These are phyloP conservation scores for Diaporthe eres DNA, from an alignment of 2,329 filamentous ascomycete species.

Conservation along the genomic window DNA sequence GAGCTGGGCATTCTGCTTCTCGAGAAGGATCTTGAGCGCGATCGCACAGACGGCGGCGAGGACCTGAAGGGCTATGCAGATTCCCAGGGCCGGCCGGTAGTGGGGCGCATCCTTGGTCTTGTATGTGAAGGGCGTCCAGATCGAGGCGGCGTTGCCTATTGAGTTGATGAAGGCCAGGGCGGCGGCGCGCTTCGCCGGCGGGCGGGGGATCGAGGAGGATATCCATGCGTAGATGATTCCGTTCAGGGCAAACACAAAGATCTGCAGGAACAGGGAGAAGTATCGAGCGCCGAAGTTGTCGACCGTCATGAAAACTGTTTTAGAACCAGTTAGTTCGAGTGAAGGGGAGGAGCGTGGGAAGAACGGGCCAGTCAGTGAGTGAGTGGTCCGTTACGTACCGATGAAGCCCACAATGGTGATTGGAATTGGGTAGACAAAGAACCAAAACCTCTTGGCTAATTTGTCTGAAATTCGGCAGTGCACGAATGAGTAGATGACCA, in stretches of 20 bases:
- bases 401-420: constrained; percentile 47
- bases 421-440: constrained; percentile 49
- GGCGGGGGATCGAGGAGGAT: constrained; percentile 63
- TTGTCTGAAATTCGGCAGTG: constrained; percentile 56
- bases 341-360: neutral
- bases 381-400: constrained; percentile 18
- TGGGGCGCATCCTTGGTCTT: constrained; percentile 53
- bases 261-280: constrained; percentile 68
- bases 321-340: constrained; percentile 47
- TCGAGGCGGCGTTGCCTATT: constrained; percentile 65
- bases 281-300: constrained; percentile 66
- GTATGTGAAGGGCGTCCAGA: constrained; percentile 67
- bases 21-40: constrained; percentile 54
- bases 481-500: constrained; percentile 47
- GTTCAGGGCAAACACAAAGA: constrained; percentile 69
- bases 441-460: constrained; percentile 56
- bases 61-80: constrained; percentile 55
- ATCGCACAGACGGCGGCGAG: constrained; percentile 54
- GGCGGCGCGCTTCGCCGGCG: constrained; percentile 68
- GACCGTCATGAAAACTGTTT: constrained; percentile 67
- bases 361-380: no score
- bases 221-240: constrained; percentile 61
- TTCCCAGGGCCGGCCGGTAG: constrained; percentile 57
- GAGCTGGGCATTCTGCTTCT: constrained; percentile 59
- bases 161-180: constrained; percentile 69